Evolutionary conservation across 2,329 filamentous ascomycete genomes (phyloP), one percentile per base, ranked within the genome.

Genomic region (Teratosphaeria epicoccoides): DNA sequence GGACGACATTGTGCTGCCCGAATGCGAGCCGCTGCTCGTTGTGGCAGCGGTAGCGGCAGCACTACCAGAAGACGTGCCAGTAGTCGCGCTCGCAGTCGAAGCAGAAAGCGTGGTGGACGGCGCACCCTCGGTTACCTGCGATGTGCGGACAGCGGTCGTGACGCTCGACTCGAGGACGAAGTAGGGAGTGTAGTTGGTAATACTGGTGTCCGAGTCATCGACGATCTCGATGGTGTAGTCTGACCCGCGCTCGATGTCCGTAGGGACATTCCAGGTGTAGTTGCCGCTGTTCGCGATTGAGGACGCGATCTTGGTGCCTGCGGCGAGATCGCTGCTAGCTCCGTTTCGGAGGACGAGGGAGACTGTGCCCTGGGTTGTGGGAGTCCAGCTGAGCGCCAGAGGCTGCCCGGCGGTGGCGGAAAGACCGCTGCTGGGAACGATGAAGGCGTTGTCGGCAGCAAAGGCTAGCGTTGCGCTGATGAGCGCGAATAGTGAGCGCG

Each of bases 211-310:
- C 6, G 57, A 57, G 58, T 77, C 76, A 57, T 70, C 66, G 61
- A 77, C 66, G 60, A 80, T 80, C 61, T 77, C 69, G 55, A 80
- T 66, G 52, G 75, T 74, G 70, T 79, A 80, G 62, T 74, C 69
- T 37, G 65, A 65, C 57, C 72, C 69, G 49, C 69, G 66, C 45
- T 67, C 66, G 51, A 74, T 64, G 52, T 66, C 59, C 47, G 62
- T 51, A 22, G 72, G 68, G 4, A 75, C 70, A 28, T 64, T 66
- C 71, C 76, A 78, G 52, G 70, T 72, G 67, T 70, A 78, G 55
- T 63, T 70, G 52, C 76, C 76, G 46, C 63, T 67, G 66, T 80
- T 80, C 54, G 63, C 55, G 56, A 79, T 71, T 63, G 51, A 57
- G 64, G 63, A 54, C 24, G 62, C 66, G 51, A 68, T 65, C 52